phyloP scores from a whole-genome alignment of 2,329 filamentous ascomycete genomes.

The Fonsecaea multimorphosa region DNA sequence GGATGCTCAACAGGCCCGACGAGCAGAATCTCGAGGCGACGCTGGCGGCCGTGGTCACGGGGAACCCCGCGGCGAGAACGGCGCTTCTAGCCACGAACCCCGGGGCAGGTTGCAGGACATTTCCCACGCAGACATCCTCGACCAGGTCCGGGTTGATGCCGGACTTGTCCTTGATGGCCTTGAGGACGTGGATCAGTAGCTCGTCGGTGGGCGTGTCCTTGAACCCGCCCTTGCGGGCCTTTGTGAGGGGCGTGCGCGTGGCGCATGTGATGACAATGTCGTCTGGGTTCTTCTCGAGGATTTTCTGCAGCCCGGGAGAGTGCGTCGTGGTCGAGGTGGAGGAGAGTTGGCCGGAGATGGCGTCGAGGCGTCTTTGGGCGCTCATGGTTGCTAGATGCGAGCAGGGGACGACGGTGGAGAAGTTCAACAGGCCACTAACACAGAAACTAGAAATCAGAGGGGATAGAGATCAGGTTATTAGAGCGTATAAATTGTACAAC shows the following conservation, averaged over 20 bases:
- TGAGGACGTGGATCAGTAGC: conserved; percentile 81
- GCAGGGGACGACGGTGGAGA: background rate
- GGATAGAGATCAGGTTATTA: background rate
- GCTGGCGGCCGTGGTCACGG: conserved; percentile 79
- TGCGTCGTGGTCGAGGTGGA: conserved; percentile 24
- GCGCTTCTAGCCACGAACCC: conserved; percentile 92
- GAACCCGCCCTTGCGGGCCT: conserved; percentile 90
- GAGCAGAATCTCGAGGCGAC: conserved; percentile 93
- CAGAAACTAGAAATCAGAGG: background rate
- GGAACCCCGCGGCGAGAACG: conserved; percentile 87
- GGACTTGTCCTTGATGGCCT: conserved; percentile 80
- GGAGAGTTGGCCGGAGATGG: conserved; percentile 32
- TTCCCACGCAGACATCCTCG: conserved; percentile 90
- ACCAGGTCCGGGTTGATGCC: conserved; percentile 86
- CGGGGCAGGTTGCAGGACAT: conserved; percentile 87
- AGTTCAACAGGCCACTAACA: background rate
- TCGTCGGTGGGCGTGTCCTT: conserved; percentile 92
- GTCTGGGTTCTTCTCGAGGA: conserved; percentile 63
- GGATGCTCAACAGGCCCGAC: conserved; percentile 86
- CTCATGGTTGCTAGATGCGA: conserved; percentile 21
- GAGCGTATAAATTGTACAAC: background rate
- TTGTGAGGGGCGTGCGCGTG: conserved; percentile 89
- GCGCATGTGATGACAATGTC: conserved; percentile 89
- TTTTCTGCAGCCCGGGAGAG: conserved; percentile 60
- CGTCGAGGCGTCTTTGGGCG: conserved; percentile 33